Percentiles rank a stretch among this genome's conserved stretches.
phyloP scores from a whole-genome alignment of 169 alveolate genomes.

The Amoebophrya sp. region DNA sequence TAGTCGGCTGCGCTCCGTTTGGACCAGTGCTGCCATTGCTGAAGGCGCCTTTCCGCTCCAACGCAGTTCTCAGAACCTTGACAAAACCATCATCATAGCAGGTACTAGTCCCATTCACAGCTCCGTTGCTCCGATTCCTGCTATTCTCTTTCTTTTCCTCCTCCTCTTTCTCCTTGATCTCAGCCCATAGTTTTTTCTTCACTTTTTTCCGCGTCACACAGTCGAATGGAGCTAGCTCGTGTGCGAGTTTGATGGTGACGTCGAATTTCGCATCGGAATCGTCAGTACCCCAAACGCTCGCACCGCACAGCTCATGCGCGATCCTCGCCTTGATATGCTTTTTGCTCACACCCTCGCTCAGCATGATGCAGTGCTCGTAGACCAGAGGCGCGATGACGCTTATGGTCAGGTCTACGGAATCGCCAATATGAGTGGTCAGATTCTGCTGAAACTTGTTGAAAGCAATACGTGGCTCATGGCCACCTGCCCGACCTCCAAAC shows the following conservation, averaged over 20 bases:
- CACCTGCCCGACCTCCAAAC: not conserved
- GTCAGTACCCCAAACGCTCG: not conserved
- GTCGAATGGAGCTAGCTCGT: not conserved
- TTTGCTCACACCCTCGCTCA: not conserved
- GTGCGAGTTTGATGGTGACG: not conserved
- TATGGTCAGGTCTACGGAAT: not conserved
- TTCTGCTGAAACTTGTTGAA: not conserved
- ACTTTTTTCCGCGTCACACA: not conserved
- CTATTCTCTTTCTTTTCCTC: too few species aligned
- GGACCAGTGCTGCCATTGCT: too few species aligned
- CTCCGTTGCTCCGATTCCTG: too few species aligned
- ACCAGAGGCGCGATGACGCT: not conserved
- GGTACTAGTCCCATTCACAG: too few species aligned
- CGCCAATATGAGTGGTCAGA: not conserved
- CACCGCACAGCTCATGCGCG: not conserved
- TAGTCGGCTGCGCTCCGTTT: too few species aligned
- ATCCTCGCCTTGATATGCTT: not conserved
- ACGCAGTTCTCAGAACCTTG: too few species aligned
- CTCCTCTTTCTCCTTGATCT: too few species aligned
- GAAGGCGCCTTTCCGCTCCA: too few species aligned
- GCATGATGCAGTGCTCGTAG: constrained; percentile 17
- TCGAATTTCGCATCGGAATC: not conserved
- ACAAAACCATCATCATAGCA: too few species aligned
- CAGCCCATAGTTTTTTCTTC: not conserved
- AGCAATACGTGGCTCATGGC: not conserved